Percentiles rank a stretch among this genome's conserved stretches.
Evolutionary conservation across 2,329 filamentous ascomycete genomes (phyloP).

Genomic region (Beauveria pseudobassiana): DNA sequence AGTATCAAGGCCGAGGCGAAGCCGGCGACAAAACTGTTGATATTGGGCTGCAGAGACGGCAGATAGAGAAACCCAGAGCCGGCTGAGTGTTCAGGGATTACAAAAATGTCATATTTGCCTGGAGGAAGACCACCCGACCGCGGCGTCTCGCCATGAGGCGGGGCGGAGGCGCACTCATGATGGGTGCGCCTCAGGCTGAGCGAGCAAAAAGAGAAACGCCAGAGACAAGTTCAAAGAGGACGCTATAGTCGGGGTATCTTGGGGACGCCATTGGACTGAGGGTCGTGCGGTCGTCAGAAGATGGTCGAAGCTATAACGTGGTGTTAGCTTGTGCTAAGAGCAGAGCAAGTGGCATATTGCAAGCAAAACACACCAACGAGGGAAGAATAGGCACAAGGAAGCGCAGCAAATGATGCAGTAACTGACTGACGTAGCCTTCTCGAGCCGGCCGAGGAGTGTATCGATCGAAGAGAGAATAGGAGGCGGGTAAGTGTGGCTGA

Average conservation of each 20-base stretch:
- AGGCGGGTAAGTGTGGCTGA: neutral
- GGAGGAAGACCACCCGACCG: slow-evolving; percentile 66
- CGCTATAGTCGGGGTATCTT: slow-evolving; percentile 18
- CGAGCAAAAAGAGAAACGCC: neutral
- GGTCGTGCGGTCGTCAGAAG: slow-evolving; percentile 14
- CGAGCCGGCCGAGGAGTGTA: neutral
- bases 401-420: neutral
- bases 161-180: slow-evolving; percentile 63
- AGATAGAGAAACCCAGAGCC: slow-evolving; percentile 89
- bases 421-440: neutral
- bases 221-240: neutral
- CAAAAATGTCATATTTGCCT: slow-evolving; percentile 95
- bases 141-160: slow-evolving; percentile 75
- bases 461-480: neutral
- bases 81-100: slow-evolving; percentile 85
- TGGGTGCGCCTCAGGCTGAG: slow-evolving; percentile 12
- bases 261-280: slow-evolving; percentile 23
- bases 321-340: neutral
- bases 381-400: neutral
- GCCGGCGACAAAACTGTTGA: slow-evolving; percentile 86
- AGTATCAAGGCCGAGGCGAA: slow-evolving; percentile 68
- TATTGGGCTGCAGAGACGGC: slow-evolving; percentile 77
- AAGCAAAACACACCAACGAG: neutral
- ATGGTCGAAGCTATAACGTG: slow-evolving; percentile 11
- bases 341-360: neutral